These are phyloP conservation scores for Aspergillus aculeatus DNA, from an alignment of 2,329 filamentous ascomycete species.

Conservation along the genomic window DNA sequence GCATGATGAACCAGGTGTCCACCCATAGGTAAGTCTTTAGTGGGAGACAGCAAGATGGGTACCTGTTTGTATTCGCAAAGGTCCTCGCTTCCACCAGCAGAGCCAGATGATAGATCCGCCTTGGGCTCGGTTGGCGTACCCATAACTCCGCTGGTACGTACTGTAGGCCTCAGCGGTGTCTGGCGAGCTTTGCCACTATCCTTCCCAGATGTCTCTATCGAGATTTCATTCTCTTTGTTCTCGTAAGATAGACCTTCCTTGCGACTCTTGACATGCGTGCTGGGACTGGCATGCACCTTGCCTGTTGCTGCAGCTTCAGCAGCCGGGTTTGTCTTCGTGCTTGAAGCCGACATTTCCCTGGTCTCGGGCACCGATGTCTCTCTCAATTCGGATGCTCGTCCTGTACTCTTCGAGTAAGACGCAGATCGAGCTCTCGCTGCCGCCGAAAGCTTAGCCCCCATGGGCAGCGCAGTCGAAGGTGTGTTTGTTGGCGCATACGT, in stretches of 20 bases:
- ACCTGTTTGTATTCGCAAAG: slow-evolving; percentile 19
- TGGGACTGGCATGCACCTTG: slow-evolving; percentile 34
- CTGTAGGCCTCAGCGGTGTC: slow-evolving; percentile 19
- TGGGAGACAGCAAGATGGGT: slow-evolving; percentile 15
- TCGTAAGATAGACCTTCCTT: slow-evolving; percentile 31
- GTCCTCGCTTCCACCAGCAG: slow-evolving; percentile 16
- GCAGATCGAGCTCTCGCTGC: slow-evolving; percentile 30
- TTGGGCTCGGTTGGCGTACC: slow-evolving; percentile 25
- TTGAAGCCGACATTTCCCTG: slow-evolving; percentile 35
- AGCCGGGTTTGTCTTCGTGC: slow-evolving; percentile 24
- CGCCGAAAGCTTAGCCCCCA: slow-evolving; percentile 27
- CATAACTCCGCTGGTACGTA: slow-evolving; percentile 21
- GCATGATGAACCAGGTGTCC: slow-evolving; percentile 15
- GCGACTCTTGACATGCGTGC: slow-evolving; percentile 31
- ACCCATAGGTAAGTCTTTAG: slow-evolving; percentile 21
- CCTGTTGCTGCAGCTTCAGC: slow-evolving; percentile 21
- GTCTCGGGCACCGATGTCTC: slow-evolving; percentile 31
- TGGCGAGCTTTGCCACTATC: slow-evolving; percentile 19
- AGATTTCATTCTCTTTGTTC: slow-evolving; percentile 23
- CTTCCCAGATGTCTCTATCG: slow-evolving; percentile 17
- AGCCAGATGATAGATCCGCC: slow-evolving; percentile 23
- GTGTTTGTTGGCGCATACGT: slow-evolving; percentile 35
- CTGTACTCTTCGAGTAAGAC: slow-evolving; percentile 24
- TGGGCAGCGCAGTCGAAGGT: slow-evolving; percentile 23
- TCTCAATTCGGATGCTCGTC: slow-evolving; percentile 23